Conservation (phyloP, 192 early-diverging fungal species). For the Rhizophagus clarus region DNA sequence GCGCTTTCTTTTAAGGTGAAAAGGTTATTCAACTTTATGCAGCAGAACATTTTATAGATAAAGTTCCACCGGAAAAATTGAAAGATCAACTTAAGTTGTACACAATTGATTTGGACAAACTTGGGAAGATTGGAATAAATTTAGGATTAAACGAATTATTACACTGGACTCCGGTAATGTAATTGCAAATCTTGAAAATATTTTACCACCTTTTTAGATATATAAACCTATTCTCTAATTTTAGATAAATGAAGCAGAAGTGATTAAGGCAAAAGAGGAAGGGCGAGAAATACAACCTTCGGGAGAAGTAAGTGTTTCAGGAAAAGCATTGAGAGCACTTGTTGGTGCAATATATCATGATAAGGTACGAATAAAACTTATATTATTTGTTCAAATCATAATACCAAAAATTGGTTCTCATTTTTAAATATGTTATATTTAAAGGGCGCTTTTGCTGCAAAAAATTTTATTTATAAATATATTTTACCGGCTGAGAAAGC, state of each 20-base stretch:
- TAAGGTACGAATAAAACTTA: neutral
- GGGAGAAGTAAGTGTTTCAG: constrained; percentile 1
- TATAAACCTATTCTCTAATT: neutral
- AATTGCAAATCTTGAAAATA: neutral
- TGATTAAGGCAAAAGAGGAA: neutral
- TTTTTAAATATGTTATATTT: neutral
- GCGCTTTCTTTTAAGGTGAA: neutral
- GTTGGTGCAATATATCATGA: constrained; percentile 28
- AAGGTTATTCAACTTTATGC: constrained; percentile 14
- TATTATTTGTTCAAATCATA: neutral
- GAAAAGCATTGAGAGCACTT: constrained; percentile 9
- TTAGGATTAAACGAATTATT: constrained; percentile 25
- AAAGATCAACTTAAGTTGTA: neutral
- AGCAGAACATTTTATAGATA: constrained; percentile 10
- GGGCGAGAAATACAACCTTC: neutral
- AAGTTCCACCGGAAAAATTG: neutral
- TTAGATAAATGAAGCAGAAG: constrained; percentile 4
- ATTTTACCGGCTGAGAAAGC: constrained; percentile 11
- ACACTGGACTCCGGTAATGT: constrained; percentile 4
- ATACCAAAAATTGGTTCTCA: neutral
- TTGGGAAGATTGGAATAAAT: constrained; percentile 21
- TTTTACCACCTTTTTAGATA: neutral
- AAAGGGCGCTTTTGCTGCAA: constrained; percentile 27
- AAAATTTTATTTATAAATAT: constrained; percentile 22
- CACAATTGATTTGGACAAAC: neutral